phyloP scores from a whole-genome alignment of 1,284 basidiomycete species.

The Porogramme epimiltina region DNA sequence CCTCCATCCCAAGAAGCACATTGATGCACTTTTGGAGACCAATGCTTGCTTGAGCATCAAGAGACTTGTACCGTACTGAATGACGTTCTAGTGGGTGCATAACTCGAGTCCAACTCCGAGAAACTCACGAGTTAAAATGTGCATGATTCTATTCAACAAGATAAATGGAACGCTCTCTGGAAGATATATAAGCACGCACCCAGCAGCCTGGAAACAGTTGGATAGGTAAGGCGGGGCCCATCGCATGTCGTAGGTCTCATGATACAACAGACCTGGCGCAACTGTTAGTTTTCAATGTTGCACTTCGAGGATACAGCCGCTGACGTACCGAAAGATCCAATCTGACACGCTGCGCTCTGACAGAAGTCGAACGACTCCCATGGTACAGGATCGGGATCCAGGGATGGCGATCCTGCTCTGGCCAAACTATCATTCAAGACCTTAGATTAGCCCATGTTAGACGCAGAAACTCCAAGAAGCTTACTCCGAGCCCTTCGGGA shows the following conservation, averaged over 20 bases:
- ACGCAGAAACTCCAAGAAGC: constrained; percentile 8
- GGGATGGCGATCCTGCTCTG: constrained; percentile 9
- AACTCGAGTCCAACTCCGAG: not conserved
- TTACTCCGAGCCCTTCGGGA: constrained; percentile 71
- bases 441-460: constrained; percentile 41
- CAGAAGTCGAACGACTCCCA: constrained; percentile 77
- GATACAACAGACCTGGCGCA: constrained; percentile 53
- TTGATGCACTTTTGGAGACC: constrained; percentile 69
- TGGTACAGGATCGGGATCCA: constrained; percentile 17
- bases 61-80: constrained; percentile 69
- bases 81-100: not conserved
- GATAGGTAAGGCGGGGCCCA: constrained; percentile 70
- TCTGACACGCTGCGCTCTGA: constrained; percentile 74
- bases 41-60: constrained; percentile 65
- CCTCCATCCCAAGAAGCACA: constrained; percentile 73
- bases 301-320: constrained; percentile 5
- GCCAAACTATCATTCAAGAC: constrained; percentile 3
- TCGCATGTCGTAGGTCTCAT: constrained; percentile 65
- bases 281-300: not conserved
- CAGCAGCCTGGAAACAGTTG: constrained; percentile 74
- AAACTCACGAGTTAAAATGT: constrained; percentile 63
- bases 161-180: constrained; percentile 3
- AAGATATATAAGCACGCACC: constrained; percentile 47
- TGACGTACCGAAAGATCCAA: constrained; percentile 63
- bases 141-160: constrained; percentile 65